Evolutionary conservation across 495 filamentous ascomycete species (phyloP).

Genomic region (Durotheca rogersii): DNA sequence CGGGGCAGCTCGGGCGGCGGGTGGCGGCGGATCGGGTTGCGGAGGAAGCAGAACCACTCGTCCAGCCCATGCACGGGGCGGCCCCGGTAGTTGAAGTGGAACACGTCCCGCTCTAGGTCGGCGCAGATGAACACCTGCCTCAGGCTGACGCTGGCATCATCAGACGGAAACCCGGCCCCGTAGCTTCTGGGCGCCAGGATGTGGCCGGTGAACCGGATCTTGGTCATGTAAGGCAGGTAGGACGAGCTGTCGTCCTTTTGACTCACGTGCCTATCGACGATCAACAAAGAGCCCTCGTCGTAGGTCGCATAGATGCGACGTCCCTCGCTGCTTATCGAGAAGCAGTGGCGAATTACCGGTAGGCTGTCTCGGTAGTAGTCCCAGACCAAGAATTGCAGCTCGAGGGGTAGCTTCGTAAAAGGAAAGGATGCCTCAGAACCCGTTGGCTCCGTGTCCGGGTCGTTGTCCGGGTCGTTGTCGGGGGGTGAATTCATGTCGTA

Average conservation of each 20-base stretch:
- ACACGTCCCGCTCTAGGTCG: constrained; percentile 2
- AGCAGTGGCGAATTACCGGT: constrained; percentile 3
- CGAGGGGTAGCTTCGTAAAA: constrained; percentile 2
- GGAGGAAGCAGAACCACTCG: constrained; percentile 15
- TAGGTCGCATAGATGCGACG: not conserved
- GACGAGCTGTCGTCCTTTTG: not conserved
- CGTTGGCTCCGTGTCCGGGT: too few relatives aligned
- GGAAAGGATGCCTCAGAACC: too few relatives aligned
- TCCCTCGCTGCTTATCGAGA: not conserved
- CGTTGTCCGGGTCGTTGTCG: too few relatives aligned
- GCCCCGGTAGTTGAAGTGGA: constrained; percentile 4
- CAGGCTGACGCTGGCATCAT: not conserved
- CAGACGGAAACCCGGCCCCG: not conserved
- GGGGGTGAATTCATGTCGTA: too few relatives aligned
- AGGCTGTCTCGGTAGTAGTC: not conserved
- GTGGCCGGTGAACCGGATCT: not conserved
- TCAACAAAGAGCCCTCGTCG: not conserved
- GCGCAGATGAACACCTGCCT: not conserved
- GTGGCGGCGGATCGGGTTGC: not conserved
- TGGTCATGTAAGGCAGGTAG: not conserved
- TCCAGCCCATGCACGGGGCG: not conserved
- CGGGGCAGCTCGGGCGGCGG: not conserved
- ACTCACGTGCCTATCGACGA: not conserved
- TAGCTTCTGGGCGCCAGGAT: not conserved
- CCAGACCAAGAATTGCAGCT: constrained; percentile 16